A percentile compares a stretch with the other conserved stretches of the same genome.
These are phyloP conservation scores for Camellia lanceoleosa DNA, from an alignment of 148 eudicot genomes.

Conservation along the genomic window DNA sequence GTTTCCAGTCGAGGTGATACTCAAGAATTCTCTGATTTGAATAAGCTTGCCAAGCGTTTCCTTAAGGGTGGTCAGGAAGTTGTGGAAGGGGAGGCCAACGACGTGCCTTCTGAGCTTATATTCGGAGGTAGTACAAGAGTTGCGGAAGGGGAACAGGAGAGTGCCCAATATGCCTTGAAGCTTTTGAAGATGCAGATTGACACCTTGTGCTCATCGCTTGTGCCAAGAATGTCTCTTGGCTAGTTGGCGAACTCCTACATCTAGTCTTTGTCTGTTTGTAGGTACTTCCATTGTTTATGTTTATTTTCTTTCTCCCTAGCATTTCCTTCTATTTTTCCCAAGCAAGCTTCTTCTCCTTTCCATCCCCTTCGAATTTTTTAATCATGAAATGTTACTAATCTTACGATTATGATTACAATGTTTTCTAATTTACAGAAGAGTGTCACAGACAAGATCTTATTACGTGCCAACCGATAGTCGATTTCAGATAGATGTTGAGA, in stretches of 20 bases:
- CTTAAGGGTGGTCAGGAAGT: constrained; percentile 56
- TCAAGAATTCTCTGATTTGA: constrained; percentile 84
- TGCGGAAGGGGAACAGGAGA: constrained; percentile 87
- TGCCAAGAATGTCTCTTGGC: constrained; percentile 96
- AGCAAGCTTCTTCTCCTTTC: background rate
- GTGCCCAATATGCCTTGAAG: constrained; percentile 98
- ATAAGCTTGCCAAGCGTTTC: constrained; percentile 91
- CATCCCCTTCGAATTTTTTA: background rate
- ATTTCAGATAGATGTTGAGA: constrained; percentile 74
- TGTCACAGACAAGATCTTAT: constrained; percentile 78
- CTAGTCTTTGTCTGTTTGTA: constrained; percentile 97
- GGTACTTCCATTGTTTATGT: constrained; percentile 40
- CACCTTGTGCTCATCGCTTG: constrained; percentile 96
- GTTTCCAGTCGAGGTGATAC: constrained; percentile 89
- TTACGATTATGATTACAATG: background rate
- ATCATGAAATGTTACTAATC: background rate
- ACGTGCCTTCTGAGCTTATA: constrained; percentile 78
- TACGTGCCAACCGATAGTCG: constrained; percentile 89
- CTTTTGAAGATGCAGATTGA: constrained; percentile 96
- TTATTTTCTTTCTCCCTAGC: background rate
- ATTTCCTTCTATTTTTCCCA: constrained; percentile 1
- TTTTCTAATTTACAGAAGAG: constrained; percentile 50
- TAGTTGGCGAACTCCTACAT: constrained; percentile 82
- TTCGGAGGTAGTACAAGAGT: constrained; percentile 91
- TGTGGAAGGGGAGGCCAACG: constrained; percentile 56